Conservation (phyloP, 1,284 basidiomycete genomes). For the Ceratobasidium sp. region DNA sequence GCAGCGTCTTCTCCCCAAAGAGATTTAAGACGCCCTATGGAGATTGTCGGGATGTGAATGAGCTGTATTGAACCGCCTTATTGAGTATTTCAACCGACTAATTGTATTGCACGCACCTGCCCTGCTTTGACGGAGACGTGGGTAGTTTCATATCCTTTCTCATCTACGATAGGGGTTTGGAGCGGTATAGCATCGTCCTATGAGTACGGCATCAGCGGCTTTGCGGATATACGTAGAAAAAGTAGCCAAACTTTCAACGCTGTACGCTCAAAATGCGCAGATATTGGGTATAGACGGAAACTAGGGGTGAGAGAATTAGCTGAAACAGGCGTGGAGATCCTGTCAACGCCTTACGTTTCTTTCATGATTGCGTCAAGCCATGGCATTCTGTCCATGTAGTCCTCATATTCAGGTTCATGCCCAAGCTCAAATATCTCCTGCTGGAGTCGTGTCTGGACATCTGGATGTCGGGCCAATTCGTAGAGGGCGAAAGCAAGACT, state of each 20-base stretch:
- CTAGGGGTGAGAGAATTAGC: conserved; percentile 36
- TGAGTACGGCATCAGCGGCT: conserved; percentile 5
- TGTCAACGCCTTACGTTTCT: conserved; percentile 47
- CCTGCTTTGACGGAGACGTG: conserved; percentile 51
- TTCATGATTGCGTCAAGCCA: conserved; percentile 65
- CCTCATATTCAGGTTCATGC: conserved; percentile 63
- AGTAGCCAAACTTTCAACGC: conserved; percentile 16
- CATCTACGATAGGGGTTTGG: conserved; percentile 49
- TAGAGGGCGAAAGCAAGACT: conserved; percentile 59
- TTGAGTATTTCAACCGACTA: too few relatives aligned
- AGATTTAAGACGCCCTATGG: conserved; percentile 51
- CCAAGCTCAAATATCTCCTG: conserved; percentile 61
- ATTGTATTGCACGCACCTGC: conserved; percentile 48
- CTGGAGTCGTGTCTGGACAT: conserved; percentile 65
- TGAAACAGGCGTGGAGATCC: not conserved
- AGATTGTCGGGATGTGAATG: conserved; percentile 52
- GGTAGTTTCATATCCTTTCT: conserved; percentile 49
- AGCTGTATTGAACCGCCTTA: conserved; percentile 41
- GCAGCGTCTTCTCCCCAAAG: conserved; percentile 55
- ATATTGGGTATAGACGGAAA: conserved; percentile 51
- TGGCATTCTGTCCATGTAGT: conserved; percentile 58
- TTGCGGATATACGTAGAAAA: too few relatives aligned
- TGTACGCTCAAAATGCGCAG: conserved; percentile 50
- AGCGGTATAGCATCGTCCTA: conserved; percentile 53
- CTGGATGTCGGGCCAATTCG: conserved; percentile 64